Percentiles rank a stretch among this genome's conserved stretches.
Evolutionary conservation across 345 rosid genomes (phyloP).

Genomic region (Schrenkiella parvula): DNA sequence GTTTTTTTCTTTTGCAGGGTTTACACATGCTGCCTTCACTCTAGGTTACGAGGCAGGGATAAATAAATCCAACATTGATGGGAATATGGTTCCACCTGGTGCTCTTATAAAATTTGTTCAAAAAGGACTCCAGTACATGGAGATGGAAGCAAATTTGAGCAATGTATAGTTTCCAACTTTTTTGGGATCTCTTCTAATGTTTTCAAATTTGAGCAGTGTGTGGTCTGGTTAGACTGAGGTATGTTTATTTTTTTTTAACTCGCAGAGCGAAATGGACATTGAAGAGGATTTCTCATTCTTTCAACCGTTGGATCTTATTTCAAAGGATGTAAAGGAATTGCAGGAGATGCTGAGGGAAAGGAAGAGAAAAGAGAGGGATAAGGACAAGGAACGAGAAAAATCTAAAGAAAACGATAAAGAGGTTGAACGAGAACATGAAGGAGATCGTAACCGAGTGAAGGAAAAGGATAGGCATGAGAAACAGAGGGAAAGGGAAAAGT

Average conservation of each 20-base stretch:
- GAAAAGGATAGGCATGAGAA: conserved; percentile 74
- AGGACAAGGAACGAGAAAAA: conserved; percentile 54
- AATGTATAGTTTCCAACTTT: conserved; percentile 41
- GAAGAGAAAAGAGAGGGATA: conserved; percentile 68
- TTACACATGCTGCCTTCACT: conserved; percentile 81
- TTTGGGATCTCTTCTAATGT: conserved; percentile 14
- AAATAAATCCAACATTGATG: conserved; percentile 79
- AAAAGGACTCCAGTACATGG: conserved; percentile 93
- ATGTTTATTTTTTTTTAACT: neutral
- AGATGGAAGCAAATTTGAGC: conserved; percentile 94
- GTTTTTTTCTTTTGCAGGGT: conserved; percentile 44
- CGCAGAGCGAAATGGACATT: conserved; percentile 69
- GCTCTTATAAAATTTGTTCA: conserved; percentile 89
- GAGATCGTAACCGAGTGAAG: conserved; percentile 50
- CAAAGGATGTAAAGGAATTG: conserved; percentile 79
- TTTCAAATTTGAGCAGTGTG: no score
- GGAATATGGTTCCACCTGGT: conserved; percentile 92
- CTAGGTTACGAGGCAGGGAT: conserved; percentile 95
- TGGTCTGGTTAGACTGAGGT: neutral
- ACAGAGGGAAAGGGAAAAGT: conserved; percentile 51
- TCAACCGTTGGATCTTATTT: conserved; percentile 93
- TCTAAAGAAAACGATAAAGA: conserved; percentile 48
- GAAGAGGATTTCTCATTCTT: conserved; percentile 97
- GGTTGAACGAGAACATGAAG: conserved; percentile 52
- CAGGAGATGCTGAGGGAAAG: conserved; percentile 75